These are phyloP conservation scores for Aspergillus sojae DNA, from an alignment of 2,329 filamentous ascomycete genomes.

Conservation along the genomic window DNA sequence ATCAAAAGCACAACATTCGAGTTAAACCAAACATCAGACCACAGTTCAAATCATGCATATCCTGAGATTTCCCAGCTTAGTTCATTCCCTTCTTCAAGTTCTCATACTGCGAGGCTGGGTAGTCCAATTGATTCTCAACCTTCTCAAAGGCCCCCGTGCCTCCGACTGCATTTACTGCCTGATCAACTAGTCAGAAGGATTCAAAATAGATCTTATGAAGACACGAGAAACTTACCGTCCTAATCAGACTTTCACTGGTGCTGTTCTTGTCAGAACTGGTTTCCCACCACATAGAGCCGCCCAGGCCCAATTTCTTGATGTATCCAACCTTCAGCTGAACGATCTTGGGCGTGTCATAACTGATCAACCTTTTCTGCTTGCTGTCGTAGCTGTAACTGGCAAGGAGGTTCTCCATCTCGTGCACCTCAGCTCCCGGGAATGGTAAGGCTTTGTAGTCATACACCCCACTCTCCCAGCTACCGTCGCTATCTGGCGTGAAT, in stretches of 20 bases:
- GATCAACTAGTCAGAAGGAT: background rate
- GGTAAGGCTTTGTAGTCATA: conserved; percentile 76
- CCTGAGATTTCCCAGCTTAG: background rate
- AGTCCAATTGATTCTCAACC: conserved; percentile 51
- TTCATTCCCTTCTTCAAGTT: conserved; percentile 49
- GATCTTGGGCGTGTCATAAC: conserved; percentile 73
- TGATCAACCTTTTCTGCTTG: conserved; percentile 64
- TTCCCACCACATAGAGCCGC: conserved; percentile 98
- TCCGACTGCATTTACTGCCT: conserved; percentile 40
- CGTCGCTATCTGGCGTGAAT: conserved; percentile 66
- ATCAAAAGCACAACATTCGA: background rate
- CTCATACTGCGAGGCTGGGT: conserved; percentile 57
- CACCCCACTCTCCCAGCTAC: conserved; percentile 81
- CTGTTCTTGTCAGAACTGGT: conserved; percentile 74
- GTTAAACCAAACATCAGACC: background rate
- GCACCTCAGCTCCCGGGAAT: conserved; percentile 57
- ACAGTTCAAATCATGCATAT: background rate
- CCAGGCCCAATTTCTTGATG: conserved; percentile 67
- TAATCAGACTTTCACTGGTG: conserved; percentile 65
- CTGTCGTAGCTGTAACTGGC: conserved; percentile 56
- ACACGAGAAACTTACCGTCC: conserved; percentile 42
- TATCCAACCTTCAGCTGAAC: conserved; percentile 71
- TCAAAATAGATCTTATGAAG: background rate
- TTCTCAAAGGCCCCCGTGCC: conserved; percentile 46
- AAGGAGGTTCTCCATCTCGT: background rate